Evolutionary conservation across 179 eudicot genomes (phyloP).

Genomic region (Beta lomatogona): DNA sequence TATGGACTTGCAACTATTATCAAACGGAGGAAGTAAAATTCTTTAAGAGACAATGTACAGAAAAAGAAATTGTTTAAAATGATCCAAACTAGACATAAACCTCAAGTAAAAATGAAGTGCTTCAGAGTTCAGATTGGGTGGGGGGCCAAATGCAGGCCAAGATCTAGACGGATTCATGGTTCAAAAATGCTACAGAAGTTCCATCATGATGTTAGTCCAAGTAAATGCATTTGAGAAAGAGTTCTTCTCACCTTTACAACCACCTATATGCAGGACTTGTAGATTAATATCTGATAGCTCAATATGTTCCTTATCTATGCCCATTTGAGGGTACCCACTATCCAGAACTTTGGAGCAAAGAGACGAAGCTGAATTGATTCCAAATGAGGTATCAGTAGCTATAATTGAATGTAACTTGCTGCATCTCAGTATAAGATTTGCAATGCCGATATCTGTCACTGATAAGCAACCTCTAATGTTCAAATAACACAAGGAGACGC

Average conservation of each 20-base stretch:
- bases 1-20: no score
- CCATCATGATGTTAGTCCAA: background rate
- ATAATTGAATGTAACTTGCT: constrained; percentile 62
- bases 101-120: no score
- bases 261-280: constrained; percentile 70
- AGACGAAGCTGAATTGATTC: constrained; percentile 54
- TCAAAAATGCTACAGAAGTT: background rate
- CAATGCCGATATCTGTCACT: constrained; percentile 78
- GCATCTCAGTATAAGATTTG: constrained; percentile 51
- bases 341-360: constrained; percentile 50
- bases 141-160: no score
- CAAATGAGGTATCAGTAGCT: constrained; percentile 71
- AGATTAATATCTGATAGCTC: constrained; percentile 40
- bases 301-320: constrained; percentile 31
- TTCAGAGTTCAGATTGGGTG: no score
- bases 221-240: constrained; percentile 10
- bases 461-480: constrained; percentile 73
- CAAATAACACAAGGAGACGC: constrained; percentile 56
- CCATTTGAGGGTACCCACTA: constrained; percentile 21
- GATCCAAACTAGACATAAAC: background rate
- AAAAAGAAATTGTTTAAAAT: background rate
- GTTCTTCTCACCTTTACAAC: constrained; percentile 63
- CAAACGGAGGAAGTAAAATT: background rate
- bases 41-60: background rate
- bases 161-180: no score